phyloP scores from a whole-genome alignment of 805 yeast species.

The Hanseniaspora valbyensis region DNA sequence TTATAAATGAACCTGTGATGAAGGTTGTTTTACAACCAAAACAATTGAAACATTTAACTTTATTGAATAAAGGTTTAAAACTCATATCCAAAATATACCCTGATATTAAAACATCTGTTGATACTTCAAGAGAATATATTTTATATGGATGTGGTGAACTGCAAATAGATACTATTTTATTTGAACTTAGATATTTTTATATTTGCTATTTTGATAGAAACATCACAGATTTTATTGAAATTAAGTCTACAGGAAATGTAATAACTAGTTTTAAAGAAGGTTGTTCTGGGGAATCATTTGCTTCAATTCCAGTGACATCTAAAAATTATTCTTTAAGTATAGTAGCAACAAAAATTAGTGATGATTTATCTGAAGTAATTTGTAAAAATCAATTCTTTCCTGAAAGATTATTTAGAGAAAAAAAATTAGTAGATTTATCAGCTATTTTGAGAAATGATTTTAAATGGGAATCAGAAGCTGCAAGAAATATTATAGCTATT shows the following conservation, averaged over 20 bases:
- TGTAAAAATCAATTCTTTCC: background rate
- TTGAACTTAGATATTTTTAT: slow-evolving; percentile 57
- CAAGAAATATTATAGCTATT: slow-evolving; percentile 72
- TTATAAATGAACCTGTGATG: slow-evolving; percentile 47
- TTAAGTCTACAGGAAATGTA: slow-evolving; percentile 71
- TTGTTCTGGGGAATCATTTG: slow-evolving; percentile 50
- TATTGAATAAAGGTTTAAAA: slow-evolving; percentile 57
- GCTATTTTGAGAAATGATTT: slow-evolving; percentile 46
- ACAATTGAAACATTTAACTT: slow-evolving; percentile 67
- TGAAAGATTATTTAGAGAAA: slow-evolving; percentile 34
- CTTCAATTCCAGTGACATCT: slow-evolving; percentile 53
- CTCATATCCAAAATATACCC: slow-evolving; percentile 52
- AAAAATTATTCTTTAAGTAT: slow-evolving; percentile 45
- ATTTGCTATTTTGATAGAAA: slow-evolving; percentile 14
- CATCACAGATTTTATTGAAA: slow-evolving; percentile 39
- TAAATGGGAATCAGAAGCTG: slow-evolving; percentile 74
- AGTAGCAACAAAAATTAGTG: slow-evolving; percentile 67
- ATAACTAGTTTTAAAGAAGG: slow-evolving; percentile 72
- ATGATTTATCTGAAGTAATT: slow-evolving; percentile 39
- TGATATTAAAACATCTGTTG: slow-evolving; percentile 58
- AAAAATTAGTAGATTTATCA: slow-evolving; percentile 37
- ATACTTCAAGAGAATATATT: slow-evolving; percentile 81
- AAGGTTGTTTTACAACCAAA: slow-evolving; percentile 77
- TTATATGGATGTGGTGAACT: slow-evolving; percentile 78
- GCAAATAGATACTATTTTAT: slow-evolving; percentile 70